Evolutionary conservation across 2,329 filamentous ascomycete species (phyloP).

Genomic region (Clonostachys rosea): DNA sequence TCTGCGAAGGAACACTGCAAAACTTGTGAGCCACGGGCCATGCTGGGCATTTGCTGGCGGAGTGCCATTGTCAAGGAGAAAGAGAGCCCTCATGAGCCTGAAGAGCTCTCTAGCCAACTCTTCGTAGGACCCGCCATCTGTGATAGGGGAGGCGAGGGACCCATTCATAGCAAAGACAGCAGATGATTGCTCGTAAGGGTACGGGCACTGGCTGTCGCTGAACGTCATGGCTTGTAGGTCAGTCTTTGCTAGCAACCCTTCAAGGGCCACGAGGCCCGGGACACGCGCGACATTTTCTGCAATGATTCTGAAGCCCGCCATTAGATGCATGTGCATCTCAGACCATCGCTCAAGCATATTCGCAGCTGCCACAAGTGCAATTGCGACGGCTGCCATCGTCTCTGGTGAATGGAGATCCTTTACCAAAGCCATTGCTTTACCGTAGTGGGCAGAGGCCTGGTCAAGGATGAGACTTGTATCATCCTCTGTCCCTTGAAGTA

Average conservation of each 20-base stretch:
- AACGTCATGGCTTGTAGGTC: conserved; percentile 27
- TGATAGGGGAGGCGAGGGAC: too few species aligned
- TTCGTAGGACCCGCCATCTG: background rate
- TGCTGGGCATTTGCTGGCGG: background rate
- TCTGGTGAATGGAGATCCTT: conserved; percentile 14
- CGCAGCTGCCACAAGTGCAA: conserved; percentile 21
- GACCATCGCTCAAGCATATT: conserved; percentile 21
- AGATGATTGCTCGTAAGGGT: conserved; percentile 11
- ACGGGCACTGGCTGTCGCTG: conserved; percentile 20
- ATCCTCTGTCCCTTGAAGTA: conserved; percentile 1
- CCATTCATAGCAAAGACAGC: conserved; percentile 1
- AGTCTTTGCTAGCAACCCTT: conserved; percentile 15
- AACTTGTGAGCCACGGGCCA: conserved; percentile 3
- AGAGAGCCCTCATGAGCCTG: background rate
- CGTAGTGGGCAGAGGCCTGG: conserved; percentile 18
- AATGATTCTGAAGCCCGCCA: conserved; percentile 18
- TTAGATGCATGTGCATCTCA: conserved; percentile 22
- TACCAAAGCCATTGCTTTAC: conserved; percentile 16
- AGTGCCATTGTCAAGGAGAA: conserved; percentile 2
- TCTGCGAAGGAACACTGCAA: conserved; percentile 8
- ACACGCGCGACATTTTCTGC: conserved; percentile 2
- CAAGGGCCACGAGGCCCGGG: conserved; percentile 6
- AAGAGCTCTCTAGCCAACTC: background rate
- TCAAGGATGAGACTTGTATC: background rate
- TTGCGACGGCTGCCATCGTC: conserved; percentile 18